Conservation (phyloP, 345 rosid species). For the Iberis pinnata region DNA sequence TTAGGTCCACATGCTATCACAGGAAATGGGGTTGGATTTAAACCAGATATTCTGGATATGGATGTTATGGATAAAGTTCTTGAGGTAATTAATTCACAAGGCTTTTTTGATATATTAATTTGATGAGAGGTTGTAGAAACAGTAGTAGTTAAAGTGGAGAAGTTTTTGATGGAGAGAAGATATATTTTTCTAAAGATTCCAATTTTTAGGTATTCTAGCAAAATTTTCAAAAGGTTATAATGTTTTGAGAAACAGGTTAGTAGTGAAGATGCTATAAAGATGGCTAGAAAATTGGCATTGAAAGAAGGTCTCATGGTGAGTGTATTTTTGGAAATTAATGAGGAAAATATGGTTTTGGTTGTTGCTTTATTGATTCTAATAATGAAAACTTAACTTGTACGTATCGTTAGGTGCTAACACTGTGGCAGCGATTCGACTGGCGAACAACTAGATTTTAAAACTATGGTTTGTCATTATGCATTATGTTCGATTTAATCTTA, state of each 20-base stretch:
- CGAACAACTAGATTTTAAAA: too few species aligned
- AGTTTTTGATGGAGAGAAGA: too few species aligned
- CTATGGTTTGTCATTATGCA: too few species aligned
- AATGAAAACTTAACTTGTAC: constrained; percentile 29
- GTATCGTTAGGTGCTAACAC: constrained; percentile 96
- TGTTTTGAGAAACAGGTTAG: constrained; percentile 46
- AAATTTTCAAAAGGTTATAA: background rate
- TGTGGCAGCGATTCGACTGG: too few species aligned
- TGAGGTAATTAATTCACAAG: too few species aligned
- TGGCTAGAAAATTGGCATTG: constrained; percentile 81
- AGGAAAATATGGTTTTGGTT: background rate
- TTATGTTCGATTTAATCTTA: too few species aligned
- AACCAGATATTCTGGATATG: constrained; percentile 92
- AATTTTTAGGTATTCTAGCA: background rate
- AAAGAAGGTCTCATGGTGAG: constrained; percentile 94
- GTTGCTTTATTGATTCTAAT: background rate
- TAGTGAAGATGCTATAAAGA: too few species aligned
- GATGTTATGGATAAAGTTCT: constrained; percentile 88
- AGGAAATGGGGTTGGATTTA: constrained; percentile 94
- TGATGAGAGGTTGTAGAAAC: too few species aligned
- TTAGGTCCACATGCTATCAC: constrained; percentile 93
- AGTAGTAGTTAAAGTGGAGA: too few species aligned
- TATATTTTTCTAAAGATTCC: too few species aligned
- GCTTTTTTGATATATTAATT: too few species aligned
- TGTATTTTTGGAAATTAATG: background rate